Conservation (phyloP, 768 basidiomycete genomes). For the Pleurotus tuber-regium region DNA sequence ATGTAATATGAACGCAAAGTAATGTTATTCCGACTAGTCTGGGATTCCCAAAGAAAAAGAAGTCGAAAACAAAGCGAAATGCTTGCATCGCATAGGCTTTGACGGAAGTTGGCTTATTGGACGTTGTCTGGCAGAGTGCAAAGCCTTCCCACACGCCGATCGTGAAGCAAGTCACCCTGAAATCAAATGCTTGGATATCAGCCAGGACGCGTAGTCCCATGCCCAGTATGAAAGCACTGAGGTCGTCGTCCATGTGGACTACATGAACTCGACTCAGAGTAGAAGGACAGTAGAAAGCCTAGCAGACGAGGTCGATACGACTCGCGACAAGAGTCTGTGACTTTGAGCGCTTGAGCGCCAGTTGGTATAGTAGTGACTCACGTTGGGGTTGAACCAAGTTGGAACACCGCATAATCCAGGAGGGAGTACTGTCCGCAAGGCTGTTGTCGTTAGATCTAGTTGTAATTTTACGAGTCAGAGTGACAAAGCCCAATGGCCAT, state of each 20-base stretch:
- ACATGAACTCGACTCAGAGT: too few relatives aligned
- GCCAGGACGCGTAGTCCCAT: constrained; percentile 4
- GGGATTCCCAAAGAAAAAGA: background rate
- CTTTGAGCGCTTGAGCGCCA: too few relatives aligned
- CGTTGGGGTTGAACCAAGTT: too few relatives aligned
- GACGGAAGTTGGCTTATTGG: background rate
- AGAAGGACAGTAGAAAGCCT: too few relatives aligned
- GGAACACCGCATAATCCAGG: too few relatives aligned
- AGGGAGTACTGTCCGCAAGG: too few relatives aligned
- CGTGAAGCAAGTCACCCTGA: constrained; percentile 3
- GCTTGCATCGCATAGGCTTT: background rate
- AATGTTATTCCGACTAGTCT: background rate
- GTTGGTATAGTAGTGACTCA: too few relatives aligned
- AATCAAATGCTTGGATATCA: background rate
- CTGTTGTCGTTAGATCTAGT: too few relatives aligned
- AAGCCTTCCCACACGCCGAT: constrained; percentile 9
- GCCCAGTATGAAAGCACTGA: background rate
- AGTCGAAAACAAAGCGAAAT: constrained; percentile 4
- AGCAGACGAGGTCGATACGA: too few relatives aligned
- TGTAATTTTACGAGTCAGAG: too few relatives aligned
- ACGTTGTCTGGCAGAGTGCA: constrained; percentile 3
- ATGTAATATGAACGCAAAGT: background rate
- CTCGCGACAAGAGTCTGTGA: too few relatives aligned
- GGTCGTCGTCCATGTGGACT: constrained; percentile 6
- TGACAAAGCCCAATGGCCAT: too few relatives aligned